phyloP scores from a whole-genome alignment of 768 basidiomycete genomes.

The Naganishia vaughanmartiniae region DNA sequence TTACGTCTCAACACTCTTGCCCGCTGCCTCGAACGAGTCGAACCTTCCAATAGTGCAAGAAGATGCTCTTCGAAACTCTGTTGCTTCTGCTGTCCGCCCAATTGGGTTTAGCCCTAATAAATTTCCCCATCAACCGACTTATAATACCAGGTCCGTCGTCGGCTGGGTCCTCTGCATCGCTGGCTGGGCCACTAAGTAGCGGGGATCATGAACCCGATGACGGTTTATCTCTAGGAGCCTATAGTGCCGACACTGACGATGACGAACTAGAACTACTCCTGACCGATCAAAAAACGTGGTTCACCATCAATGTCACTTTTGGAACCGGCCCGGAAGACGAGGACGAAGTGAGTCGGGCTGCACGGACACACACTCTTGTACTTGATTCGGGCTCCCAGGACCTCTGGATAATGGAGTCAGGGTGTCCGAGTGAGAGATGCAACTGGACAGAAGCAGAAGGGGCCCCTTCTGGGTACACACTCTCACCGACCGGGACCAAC shows the following conservation, averaged over 20 bases:
- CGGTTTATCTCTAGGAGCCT: no score
- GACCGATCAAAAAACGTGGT: neutral
- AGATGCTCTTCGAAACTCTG: neutral
- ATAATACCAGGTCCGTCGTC: no score
- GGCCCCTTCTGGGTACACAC: neutral
- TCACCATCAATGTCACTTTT: slow-evolving; percentile 11
- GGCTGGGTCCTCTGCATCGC: no score
- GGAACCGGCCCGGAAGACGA: neutral
- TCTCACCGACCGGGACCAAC: neutral
- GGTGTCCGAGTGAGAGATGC: neutral
- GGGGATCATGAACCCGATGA: no score
- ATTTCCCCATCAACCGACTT: neutral
- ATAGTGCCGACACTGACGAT: neutral
- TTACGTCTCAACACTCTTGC: neutral
- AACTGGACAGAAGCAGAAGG: neutral
- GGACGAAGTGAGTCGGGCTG: neutral
- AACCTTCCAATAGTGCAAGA: neutral
- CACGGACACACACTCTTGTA: neutral
- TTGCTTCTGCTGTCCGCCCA: slow-evolving; percentile 3
- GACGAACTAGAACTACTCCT: neutral
- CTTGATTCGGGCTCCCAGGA: slow-evolving; percentile 7
- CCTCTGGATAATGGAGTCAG: neutral
- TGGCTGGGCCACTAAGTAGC: no score
- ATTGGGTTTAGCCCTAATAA: neutral
- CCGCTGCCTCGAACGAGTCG: neutral